Evolutionary conservation across 768 basidiomycete genomes (phyloP).

Genomic region (Candolleomyces efflorescens): DNA sequence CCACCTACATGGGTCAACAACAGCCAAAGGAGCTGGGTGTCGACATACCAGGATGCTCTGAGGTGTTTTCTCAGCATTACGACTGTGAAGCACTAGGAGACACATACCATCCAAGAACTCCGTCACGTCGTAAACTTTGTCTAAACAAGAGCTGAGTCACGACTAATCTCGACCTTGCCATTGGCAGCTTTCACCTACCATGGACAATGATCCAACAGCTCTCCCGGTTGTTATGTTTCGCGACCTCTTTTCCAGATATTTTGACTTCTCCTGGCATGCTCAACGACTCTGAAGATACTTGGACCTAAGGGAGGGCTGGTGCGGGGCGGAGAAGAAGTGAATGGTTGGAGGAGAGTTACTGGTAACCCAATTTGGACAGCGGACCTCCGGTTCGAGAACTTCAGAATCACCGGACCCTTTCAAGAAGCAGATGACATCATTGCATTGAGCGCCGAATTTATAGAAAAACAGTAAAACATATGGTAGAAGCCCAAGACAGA

Average conservation of each 20-base stretch:
- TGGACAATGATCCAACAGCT: constrained; percentile 71
- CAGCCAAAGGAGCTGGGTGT: neutral
- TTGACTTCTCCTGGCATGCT: constrained; percentile 22
- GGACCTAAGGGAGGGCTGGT: too few species aligned
- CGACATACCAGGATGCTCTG: constrained; percentile 61
- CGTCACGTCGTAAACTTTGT: constrained; percentile 75
- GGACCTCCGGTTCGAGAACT: neutral
- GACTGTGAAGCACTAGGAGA: neutral
- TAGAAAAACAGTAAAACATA: too few species aligned
- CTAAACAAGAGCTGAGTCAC: constrained; percentile 24
- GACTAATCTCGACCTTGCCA: neutral
- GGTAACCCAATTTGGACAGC: neutral
- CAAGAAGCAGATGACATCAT: too few species aligned
- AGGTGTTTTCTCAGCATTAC: neutral
- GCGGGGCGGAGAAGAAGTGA: neutral
- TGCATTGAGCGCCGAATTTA: too few species aligned
- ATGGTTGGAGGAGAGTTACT: too few species aligned
- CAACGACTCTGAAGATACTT: too few species aligned
- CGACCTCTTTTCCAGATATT: constrained; percentile 25
- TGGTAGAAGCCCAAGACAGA: too few species aligned
- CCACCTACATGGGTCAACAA: constrained; percentile 47
- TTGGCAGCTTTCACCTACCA: constrained; percentile 35
- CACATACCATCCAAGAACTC: constrained; percentile 68
- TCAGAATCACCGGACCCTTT: too few species aligned
- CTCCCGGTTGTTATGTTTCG: constrained; percentile 27